Evolutionary conservation across 192 early-diverging fungal genomes (phyloP).

Genomic region (Podila verticillata): DNA sequence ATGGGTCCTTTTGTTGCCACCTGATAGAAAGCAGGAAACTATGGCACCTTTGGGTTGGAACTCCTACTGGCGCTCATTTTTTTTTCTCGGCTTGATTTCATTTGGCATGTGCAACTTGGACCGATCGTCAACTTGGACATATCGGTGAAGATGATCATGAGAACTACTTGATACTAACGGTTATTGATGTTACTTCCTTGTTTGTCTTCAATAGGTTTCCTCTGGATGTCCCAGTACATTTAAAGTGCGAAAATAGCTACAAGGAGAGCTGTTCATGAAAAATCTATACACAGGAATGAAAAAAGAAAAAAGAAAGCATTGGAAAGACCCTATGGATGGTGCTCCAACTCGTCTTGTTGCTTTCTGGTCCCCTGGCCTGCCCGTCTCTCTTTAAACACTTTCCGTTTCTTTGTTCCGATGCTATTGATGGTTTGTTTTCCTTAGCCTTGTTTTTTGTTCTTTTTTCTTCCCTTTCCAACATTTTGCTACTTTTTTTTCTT

Average conservation of each 20-base stretch:
- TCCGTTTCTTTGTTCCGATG: neutral
- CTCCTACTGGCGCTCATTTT: neutral
- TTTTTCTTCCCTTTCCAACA: no score
- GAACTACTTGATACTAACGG: neutral
- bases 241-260: constrained; percentile 50
- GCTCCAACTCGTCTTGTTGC: neutral
- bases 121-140: neutral
- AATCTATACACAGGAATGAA: no score
- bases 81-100: neutral
- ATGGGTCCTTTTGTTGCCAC: neutral
- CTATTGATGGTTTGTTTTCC: neutral
- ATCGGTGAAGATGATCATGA: no score
- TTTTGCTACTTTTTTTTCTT: neutral
- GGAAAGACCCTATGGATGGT: no score
- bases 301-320: no score
- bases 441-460: constrained; percentile 1
- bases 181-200: neutral
- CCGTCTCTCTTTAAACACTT: neutral
- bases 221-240: constrained; percentile 89
- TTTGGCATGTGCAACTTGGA: constrained; percentile 2
- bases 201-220: constrained; percentile 65
- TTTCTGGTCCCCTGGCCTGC: no score
- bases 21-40: neutral
- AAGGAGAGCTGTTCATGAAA: no score
- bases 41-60: neutral